phyloP scores from a whole-genome alignment of 2,329 filamentous ascomycete genomes.

The Aspergillus amoenus region DNA sequence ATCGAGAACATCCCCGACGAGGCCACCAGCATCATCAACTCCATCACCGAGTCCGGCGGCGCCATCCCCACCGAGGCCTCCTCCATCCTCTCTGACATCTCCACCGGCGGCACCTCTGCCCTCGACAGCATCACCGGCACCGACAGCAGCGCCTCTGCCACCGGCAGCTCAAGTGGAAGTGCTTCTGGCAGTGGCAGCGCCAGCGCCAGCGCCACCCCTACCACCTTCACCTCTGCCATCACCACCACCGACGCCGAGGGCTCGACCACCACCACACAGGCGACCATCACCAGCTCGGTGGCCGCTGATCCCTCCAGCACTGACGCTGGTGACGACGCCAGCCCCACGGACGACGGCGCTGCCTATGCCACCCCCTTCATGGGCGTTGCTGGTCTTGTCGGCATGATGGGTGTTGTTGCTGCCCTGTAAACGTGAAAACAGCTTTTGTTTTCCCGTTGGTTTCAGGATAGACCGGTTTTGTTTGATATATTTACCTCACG shows the following conservation, averaged over 20 bases:
- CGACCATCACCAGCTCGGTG: conserved; percentile 16
- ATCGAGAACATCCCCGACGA: neutral
- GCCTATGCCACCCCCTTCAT: conserved; percentile 19
- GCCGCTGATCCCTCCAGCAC: neutral
- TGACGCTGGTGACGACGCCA: conserved; percentile 4
- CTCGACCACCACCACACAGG: conserved; percentile 19
- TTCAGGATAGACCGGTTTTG: too few relatives aligned
- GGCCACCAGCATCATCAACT: neutral
- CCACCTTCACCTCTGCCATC: neutral
- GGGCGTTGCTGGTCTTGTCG: conserved; percentile 26
- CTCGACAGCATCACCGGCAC: conserved; percentile 14
- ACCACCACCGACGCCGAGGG: neutral
- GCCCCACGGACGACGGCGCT: conserved; percentile 18
- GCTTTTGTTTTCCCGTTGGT: too few relatives aligned
- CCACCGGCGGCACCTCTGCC: conserved; percentile 8
- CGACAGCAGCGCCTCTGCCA: conserved; percentile 1
- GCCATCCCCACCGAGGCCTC: conserved; percentile 16
- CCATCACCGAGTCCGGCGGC: conserved; percentile 4
- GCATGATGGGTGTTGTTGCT: conserved; percentile 31
- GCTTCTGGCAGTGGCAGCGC: too few relatives aligned
- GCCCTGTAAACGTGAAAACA: conserved; percentile 22
- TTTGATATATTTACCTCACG: neutral
- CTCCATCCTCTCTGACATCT: conserved; percentile 13
- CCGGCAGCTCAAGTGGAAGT: neutral
- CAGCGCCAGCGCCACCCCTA: too few relatives aligned